Evolutionary conservation across 495 filamentous ascomycete species (phyloP), one percentile per base, ranked within the genome.

Genomic region (Penicillium egyptiacum): DNA sequence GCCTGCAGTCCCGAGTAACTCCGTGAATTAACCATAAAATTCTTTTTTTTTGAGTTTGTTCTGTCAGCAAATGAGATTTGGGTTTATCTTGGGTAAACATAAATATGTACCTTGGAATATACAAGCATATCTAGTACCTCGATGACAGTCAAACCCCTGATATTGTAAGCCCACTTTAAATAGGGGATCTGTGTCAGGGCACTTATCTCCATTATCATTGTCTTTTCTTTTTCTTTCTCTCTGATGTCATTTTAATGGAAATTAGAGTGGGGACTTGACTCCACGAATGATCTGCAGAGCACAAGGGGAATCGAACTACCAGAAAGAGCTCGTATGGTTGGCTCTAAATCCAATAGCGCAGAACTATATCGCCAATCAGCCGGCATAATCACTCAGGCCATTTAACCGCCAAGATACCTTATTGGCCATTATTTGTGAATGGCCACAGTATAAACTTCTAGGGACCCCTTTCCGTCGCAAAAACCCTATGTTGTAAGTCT

Each of bases 1-100:
- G 41, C 17, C 12, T 31, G n/a, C 12, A 23, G 8, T 25, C 41
- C 51, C 41, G 41, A 54, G 51, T 8, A 54, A 9, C 30, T 54
- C 51, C 41, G 41, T n/a, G 22, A 45, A 19, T 40, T 52, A 41
- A 52, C 35, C 37, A 41, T 52, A 52, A 51, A 42, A 52, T 52
- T n/a, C n/a, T n/a, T 51, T 28, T 16, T 40, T 41, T 40, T 30
- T 4, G 2, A 23, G 9, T 8, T 8, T 28, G 10, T 9, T 30
- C 9, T 25, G n/a, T n/a, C 7, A 2, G 28, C 3, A 30, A 30
- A 30, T 30, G 28, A 30, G 28, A 30, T 30, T 9, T 30, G 2
- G n/a, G n/a, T n/a, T n/a, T n/a, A n/a, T 9, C 7, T 1, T 1
- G 28, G 10, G 0, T 30, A 28, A 28, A 28, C 26, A 28, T 26